phyloP scores from a whole-genome alignment of 2,329 filamentous ascomycete species.

The Exutisphaerella laricina region DNA sequence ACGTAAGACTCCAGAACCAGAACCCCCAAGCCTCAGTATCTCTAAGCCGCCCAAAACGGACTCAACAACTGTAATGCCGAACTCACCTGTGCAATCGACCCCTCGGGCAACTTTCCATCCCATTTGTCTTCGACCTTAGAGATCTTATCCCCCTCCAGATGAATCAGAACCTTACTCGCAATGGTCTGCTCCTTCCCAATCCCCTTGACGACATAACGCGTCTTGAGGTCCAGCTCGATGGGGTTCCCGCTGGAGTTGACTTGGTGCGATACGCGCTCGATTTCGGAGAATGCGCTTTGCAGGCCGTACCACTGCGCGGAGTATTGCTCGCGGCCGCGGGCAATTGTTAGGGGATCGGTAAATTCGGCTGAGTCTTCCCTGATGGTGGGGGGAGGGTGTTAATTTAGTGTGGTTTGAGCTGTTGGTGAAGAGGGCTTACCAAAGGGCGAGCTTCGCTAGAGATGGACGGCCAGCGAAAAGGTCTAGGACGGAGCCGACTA shows the following conservation, averaged over 20 bases:
- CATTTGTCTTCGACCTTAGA: conserved; percentile 51
- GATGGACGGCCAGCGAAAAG: conserved; percentile 57
- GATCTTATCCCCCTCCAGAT: conserved; percentile 44
- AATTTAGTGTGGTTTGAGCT: too few species aligned
- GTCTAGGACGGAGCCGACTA: conserved; percentile 56
- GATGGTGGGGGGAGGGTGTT: too few species aligned
- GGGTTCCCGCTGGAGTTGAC: conserved; percentile 55
- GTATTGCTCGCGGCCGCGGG: conserved; percentile 50
- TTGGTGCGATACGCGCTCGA: conserved; percentile 50
- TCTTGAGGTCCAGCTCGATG: conserved; percentile 52
- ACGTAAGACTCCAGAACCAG: conserved; percentile 37
- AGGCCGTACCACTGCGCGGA: conserved; percentile 56
- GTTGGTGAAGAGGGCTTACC: too few species aligned
- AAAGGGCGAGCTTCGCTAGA: conserved; percentile 54
- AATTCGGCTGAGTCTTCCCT: conserved; percentile 54
- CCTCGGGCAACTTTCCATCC: conserved; percentile 50
- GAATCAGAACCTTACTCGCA: conserved; percentile 45
- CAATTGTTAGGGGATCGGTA: conserved; percentile 54
- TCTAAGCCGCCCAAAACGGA: conserved; percentile 37
- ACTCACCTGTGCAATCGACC: conserved; percentile 48
- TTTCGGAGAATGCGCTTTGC: conserved; percentile 52
- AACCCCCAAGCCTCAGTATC: conserved; percentile 36
- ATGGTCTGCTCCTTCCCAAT: conserved; percentile 49
- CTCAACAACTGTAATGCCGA: conserved; percentile 27
- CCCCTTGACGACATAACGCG: conserved; percentile 50